Base-by-base conservation (phyloP, 345 rosid genomes). In the Alliaria petiolata region DNA sequence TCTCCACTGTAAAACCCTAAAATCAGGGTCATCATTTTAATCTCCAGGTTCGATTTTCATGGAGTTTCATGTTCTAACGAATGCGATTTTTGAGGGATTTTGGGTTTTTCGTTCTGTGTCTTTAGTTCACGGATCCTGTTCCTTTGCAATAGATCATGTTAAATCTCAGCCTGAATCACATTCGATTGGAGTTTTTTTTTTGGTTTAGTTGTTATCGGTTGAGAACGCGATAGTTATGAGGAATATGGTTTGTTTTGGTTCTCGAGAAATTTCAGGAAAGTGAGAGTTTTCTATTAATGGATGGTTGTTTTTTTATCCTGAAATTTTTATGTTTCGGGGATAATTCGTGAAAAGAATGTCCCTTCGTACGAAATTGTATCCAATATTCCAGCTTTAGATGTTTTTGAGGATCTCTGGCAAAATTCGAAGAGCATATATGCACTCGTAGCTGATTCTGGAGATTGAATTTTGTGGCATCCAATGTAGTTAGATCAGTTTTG, bases 261-360 rank as follows among this genome's bases (percentile, higher is more conserved):
- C 14, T 45, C 49, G 63, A 72, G 70, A 72, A 72, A 64, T 72
- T 54, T 43, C 46, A 54, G 76, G 76, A 55, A 55, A 44, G 30
- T 8, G 47, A 44, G 57, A 72, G 31, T 72, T 62, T 72, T 55
- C 70, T 64, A 72, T 64, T 53, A 20, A 63, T 54, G 70, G 76
- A 4, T 40, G 8, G 61, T 40, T 60, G 1, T 38, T 52, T 31
- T 33, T 61, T 17, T 34, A 15, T 49, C 26, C 25, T 42, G 1
- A 17, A 28, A 2, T 39, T 28, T 59, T 5, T 5, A 0, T 51
- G 14, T 22, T 42, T 43, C 0, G 11, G 31, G 15, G n/a, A 28
- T 49, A 49, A 2, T 12, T 12, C 14, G 35, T 44, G 53, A 33
- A 44, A 55, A 8, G 43, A 47, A 56, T 38, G 20, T 52, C 25